Conservation (phyloP, 1,284 basidiomycete species). For the Stereum hirsutum region DNA sequence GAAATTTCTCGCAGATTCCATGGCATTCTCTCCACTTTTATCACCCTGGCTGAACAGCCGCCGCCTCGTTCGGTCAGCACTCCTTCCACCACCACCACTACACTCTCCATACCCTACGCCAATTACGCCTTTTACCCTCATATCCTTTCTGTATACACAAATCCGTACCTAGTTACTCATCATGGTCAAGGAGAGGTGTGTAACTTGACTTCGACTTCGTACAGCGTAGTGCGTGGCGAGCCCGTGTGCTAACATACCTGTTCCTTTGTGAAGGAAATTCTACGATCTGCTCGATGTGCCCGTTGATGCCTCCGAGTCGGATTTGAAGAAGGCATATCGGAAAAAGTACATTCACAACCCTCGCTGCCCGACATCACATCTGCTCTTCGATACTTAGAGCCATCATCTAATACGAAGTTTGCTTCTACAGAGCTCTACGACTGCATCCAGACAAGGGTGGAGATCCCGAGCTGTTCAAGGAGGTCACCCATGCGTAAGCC, state of each 20-base stretch:
- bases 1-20: slow-evolving; percentile 12
- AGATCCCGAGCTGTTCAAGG: slow-evolving; percentile 96
- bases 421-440: slow-evolving; percentile 62
- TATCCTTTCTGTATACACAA: too few species aligned
- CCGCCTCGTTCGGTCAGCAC: not conserved
- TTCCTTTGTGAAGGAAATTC: slow-evolving; percentile 66
- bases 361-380: slow-evolving; percentile 2
- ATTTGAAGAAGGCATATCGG: slow-evolving; percentile 92
- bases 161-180: too few species aligned
- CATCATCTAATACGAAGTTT: too few species aligned
- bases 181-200: slow-evolving; percentile 69
- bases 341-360: slow-evolving; percentile 57
- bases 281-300: slow-evolving; percentile 82
- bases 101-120: slow-evolving; percentile 13
- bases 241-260: slow-evolving; percentile 3
- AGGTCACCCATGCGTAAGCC: slow-evolving; percentile 90
- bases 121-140: slow-evolving; percentile 2
- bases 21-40: not conserved
- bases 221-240: not conserved
- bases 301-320: slow-evolving; percentile 69
- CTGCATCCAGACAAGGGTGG: slow-evolving; percentile 97
- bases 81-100: not conserved
- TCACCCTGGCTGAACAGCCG: too few species aligned
- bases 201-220: slow-evolving; percentile 11
- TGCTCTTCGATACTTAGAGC: slow-evolving; percentile 4